A percentile compares a stretch with the other conserved stretches of the same genome.
Conservation (phyloP, 495 filamentous ascomycete genomes). For the Lasiosphaeria ovina region DNA sequence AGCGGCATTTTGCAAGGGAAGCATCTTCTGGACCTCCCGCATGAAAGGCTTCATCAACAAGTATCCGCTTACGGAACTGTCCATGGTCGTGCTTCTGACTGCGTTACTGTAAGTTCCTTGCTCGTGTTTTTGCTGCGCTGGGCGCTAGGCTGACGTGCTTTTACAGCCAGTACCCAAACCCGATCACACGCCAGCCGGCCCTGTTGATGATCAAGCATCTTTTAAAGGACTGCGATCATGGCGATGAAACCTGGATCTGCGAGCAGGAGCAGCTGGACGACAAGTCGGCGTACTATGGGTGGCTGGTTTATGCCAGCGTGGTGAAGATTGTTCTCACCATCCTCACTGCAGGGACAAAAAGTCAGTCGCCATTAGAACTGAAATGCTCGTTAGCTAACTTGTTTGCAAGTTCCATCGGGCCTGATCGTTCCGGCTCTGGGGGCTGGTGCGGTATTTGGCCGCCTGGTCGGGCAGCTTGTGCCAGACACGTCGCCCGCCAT, state of each 20-base stretch:
- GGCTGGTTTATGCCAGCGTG: constrained; percentile 51
- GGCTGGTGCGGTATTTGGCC: constrained; percentile 55
- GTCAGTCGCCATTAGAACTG: not conserved
- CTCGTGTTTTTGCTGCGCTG: too few relatives aligned
- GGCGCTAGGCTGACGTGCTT: too few relatives aligned
- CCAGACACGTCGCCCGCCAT: constrained; percentile 45
- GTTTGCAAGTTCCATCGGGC: constrained; percentile 48
- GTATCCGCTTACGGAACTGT: constrained; percentile 53
- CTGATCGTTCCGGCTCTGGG: constrained; percentile 60
- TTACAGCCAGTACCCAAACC: constrained; percentile 49
- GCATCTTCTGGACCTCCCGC: constrained; percentile 54
- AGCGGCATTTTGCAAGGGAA: constrained; percentile 56
- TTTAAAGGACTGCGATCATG: constrained; percentile 49
- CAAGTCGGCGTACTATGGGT: constrained; percentile 43
- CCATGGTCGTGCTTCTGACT: constrained; percentile 52
- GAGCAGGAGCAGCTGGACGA: constrained; percentile 38
- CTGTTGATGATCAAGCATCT: constrained; percentile 55
- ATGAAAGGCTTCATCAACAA: constrained; percentile 50
- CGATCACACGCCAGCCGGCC: constrained; percentile 51
- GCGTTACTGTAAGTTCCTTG: constrained; percentile 33
- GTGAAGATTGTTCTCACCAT: constrained; percentile 55
- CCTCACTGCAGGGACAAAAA: constrained; percentile 55
- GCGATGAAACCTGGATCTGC: constrained; percentile 47
- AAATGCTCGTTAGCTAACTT: not conserved
- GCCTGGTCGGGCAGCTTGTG: constrained; percentile 52